Conservation (phyloP, 148 eudicot species). For the Vaccinium vitisidaea region DNA sequence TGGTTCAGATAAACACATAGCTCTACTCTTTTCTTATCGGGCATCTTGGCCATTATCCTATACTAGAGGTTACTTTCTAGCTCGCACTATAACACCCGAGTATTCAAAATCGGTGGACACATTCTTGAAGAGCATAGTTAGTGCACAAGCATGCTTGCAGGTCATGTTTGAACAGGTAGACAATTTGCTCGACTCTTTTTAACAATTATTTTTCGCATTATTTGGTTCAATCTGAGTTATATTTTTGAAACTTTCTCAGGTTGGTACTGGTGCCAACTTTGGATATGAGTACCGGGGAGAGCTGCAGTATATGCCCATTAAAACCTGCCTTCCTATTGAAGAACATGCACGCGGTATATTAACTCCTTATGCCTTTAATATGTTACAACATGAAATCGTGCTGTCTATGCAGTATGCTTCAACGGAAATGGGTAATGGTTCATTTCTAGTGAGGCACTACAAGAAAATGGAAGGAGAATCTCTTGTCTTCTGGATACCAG, state of each 20-base stretch:
- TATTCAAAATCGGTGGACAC: constrained; percentile 44
- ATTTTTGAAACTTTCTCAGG: constrained; percentile 27
- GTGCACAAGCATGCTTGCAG: constrained; percentile 47
- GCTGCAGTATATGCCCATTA: constrained; percentile 34
- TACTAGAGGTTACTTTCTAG: constrained; percentile 54
- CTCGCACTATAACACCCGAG: constrained; percentile 36
- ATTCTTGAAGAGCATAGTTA: constrained; percentile 48
- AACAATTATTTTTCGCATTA: neutral
- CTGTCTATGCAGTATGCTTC: constrained; percentile 54
- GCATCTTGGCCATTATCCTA: constrained; percentile 55
- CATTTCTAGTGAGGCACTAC: constrained; percentile 59
- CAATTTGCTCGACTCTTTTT: constrained; percentile 5
- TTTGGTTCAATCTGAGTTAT: constrained; percentile 4
- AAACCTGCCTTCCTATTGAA: constrained; percentile 61
- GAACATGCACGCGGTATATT: constrained; percentile 60
- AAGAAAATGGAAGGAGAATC: constrained; percentile 59
- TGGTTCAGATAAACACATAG: constrained; percentile 53
- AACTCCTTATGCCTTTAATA: constrained; percentile 54
- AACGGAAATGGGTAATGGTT: constrained; percentile 52
- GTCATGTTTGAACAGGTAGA: constrained; percentile 65
- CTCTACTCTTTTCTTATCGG: constrained; percentile 46
- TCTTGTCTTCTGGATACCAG: constrained; percentile 60
- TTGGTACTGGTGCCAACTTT: constrained; percentile 32
- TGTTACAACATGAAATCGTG: constrained; percentile 49
- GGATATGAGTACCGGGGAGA: constrained; percentile 30